These are phyloP conservation scores for Nymphaea thermarum DNA, from an alignment of 164 flowering plant species.

Conservation along the genomic window DNA sequence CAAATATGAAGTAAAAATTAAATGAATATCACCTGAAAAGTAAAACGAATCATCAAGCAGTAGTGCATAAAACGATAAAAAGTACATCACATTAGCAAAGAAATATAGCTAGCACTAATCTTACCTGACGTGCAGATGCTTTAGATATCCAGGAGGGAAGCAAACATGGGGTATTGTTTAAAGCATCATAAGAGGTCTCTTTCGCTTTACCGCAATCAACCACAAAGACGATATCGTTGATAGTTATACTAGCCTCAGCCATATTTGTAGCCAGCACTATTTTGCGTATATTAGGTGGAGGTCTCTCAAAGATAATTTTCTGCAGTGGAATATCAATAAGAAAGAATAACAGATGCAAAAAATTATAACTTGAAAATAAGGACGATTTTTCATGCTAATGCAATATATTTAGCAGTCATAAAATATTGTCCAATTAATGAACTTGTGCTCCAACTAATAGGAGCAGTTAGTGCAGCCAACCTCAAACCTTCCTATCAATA, in stretches of 20 bases:
- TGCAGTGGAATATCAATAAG: constrained; percentile 20
- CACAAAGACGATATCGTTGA: constrained; percentile 92
- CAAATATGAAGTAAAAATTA: not conserved
- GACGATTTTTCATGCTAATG: not conserved
- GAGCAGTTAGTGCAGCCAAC: not conserved
- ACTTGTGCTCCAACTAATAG: not conserved
- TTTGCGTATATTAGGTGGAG: constrained; percentile 88
- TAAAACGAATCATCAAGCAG: not conserved
- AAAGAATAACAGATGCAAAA: not conserved
- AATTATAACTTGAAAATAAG: not conserved
- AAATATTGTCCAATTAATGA: not conserved
- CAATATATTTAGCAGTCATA: not conserved
- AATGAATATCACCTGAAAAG: too few relatives aligned
- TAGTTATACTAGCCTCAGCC: constrained; percentile 99
- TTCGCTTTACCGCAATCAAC: constrained; percentile 99
- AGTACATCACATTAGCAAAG: not conserved
- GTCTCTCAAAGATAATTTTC: constrained; percentile 87
- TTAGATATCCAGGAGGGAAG: constrained; percentile 98
- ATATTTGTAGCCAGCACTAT: constrained; percentile 96
- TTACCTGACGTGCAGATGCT: constrained; percentile 97
- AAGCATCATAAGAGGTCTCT: constrained; percentile 98
- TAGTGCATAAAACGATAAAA: not conserved
- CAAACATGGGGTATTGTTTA: constrained; percentile 95
- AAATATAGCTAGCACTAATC: constrained; percentile 7
- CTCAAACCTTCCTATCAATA: too few relatives aligned